Conservation (phyloP, 306 rosid genomes). For the Rubus idaeus region DNA sequence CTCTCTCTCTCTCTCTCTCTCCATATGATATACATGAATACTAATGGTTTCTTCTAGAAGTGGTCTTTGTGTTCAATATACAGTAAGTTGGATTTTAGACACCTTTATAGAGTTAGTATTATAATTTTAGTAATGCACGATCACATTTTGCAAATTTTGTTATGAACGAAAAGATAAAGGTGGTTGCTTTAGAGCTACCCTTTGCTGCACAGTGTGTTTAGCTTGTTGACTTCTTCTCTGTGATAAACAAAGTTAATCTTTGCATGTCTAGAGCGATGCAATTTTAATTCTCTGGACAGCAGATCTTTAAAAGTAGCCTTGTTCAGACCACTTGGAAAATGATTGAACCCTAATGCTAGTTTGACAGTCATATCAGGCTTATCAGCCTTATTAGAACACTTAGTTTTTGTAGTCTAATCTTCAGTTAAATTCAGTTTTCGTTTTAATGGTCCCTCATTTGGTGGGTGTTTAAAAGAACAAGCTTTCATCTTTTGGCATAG, state of each 20-base stretch:
- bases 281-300: neutral
- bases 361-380: neutral
- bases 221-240: neutral
- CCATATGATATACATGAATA: neutral
- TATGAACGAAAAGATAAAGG: neutral
- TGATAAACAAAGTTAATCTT: neutral
- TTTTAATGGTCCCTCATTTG: neutral
- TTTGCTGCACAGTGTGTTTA: neutral
- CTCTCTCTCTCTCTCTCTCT: neutral
- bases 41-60: no score
- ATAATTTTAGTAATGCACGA: neutral
- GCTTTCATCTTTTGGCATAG: neutral
- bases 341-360: neutral
- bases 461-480: neutral
- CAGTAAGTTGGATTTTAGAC: neutral
- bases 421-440: neutral
- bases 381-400: neutral
- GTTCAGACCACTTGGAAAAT: neutral
- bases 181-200: neutral
- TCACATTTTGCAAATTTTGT: neutral
- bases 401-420: neutral
- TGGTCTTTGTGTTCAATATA: neutral
- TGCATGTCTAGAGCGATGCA: neutral
- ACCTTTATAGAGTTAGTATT: neutral
- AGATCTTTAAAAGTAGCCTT: neutral